Conservation (phyloP, 176 grass and related monocot genomes). For the Cenchrus purpureus region DNA sequence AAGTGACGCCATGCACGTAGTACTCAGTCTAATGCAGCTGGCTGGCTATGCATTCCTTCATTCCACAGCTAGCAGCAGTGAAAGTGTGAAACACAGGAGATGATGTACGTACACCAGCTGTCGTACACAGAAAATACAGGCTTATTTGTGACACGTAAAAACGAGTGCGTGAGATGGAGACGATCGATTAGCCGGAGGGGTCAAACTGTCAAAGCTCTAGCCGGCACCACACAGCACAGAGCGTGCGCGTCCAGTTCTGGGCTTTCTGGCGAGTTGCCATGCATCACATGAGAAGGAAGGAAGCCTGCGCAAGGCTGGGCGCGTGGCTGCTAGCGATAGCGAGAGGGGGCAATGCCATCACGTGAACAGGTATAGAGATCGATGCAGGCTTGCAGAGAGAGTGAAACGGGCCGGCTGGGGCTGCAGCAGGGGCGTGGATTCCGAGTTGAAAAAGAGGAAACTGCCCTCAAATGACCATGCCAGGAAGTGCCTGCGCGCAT, state of each 20-base stretch:
- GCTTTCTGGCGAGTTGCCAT: slow-evolving; percentile 25
- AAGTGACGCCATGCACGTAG: neutral
- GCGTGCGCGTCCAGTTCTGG: slow-evolving; percentile 12
- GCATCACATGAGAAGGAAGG: slow-evolving; percentile 48
- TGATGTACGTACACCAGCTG: neutral
- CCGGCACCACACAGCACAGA: neutral
- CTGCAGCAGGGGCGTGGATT: slow-evolving; percentile 51
- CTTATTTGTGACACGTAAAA: neutral
- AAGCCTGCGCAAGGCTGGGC: slow-evolving; percentile 9
- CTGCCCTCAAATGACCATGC: slow-evolving; percentile 54
- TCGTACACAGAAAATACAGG: neutral
- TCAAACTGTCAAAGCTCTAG: neutral
- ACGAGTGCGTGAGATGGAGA: neutral
- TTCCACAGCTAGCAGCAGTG: neutral
- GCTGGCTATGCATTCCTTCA: neutral
- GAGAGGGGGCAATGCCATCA: slow-evolving; percentile 50
- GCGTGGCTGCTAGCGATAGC: neutral
- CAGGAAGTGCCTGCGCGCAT: slow-evolving; percentile 44
- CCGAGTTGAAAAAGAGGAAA: slow-evolving; percentile 56
- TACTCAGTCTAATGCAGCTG: too few relatives aligned
- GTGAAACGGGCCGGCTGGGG: slow-evolving; percentile 11
- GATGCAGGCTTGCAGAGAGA: slow-evolving; percentile 41
- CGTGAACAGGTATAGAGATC: slow-evolving; percentile 69
- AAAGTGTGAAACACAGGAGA: neutral
- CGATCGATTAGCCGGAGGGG: neutral